Base-by-base conservation (phyloP, 257 asterid species). In the Gentiana dahurica region DNA sequence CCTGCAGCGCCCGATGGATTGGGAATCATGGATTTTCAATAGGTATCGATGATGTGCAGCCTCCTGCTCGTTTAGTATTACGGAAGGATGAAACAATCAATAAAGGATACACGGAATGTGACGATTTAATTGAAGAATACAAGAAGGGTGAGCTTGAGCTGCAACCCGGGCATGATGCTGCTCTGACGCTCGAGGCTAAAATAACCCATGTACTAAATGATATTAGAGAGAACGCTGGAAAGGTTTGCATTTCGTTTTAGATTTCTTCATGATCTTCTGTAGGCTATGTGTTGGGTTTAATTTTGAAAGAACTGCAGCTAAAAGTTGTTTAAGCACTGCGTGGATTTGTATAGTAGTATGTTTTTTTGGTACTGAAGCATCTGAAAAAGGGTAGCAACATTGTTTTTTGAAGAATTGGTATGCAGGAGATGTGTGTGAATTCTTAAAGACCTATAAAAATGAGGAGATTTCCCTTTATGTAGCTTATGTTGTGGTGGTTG, bases 11-110 rank as follows among this genome's bases (percentile, higher is more conserved):
- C 57, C 81, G 98, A 66, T 91, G 96, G 98, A 91, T 91, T 53
- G 98, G 98, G 73, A 83, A 91, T 70, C 98, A 87, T 75, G 98
- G 98, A 62, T 91, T 91, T 73, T 91, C 98, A 9, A 87, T 91
- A 68, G 98, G 98, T 61, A 85, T 91, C 64, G 81, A 91, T 65
- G 98, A 91, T 69, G 98, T 91, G 69, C 83, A 71, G 62, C 96
- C 98, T 43, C 93, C 87, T 55, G 64, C 56, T 60, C 67, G 46
- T 52, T 68, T 87, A 68, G 82, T 63, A 70, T 68, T 69, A 61
- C 83, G 79, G 75, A 91, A 85, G 73, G 81, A 74, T 66, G 57
- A 54, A 58, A 75, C 76, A 53, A 76, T 87, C 54, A 70, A 75
- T 55, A 64, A 56, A 65, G 93, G 82, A 63, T 91, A 83, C 65